These are phyloP conservation scores for Coccomyxa sp. DNA, from an alignment of 139 green algal genomes.

Conservation along the genomic window DNA sequence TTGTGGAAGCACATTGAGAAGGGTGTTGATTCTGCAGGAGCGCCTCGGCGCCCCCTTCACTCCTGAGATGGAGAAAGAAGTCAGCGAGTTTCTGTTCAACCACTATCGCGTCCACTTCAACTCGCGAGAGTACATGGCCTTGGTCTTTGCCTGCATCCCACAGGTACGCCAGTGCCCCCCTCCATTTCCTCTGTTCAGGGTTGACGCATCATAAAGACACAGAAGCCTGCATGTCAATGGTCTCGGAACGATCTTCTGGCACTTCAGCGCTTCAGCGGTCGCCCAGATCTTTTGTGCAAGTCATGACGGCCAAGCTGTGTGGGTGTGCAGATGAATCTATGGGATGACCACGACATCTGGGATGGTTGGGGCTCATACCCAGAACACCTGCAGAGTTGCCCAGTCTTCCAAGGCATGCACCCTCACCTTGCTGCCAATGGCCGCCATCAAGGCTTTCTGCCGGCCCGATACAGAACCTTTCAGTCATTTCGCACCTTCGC, in stretches of 20 bases:
- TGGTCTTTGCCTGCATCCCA: conserved; percentile 38
- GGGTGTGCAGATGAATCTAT: conserved; percentile 21
- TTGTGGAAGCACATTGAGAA: background rate
- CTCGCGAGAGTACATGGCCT: background rate
- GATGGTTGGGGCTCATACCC: conserved; percentile 63
- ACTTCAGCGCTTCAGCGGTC: background rate
- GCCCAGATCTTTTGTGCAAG: background rate
- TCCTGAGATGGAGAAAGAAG: conserved; percentile 16
- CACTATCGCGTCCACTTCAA: conserved; percentile 38
- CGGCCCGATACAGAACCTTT: too few relatives aligned
- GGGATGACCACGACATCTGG: conserved; percentile 74
- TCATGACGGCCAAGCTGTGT: background rate
- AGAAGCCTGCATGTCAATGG: background rate
- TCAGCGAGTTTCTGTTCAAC: conserved; percentile 27
- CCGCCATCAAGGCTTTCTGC: too few relatives aligned
- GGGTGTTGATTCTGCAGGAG: background rate
- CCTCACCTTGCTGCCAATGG: background rate
- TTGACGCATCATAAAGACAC: background rate
- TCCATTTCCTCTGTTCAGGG: background rate
- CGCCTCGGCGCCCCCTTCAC: conserved; percentile 12
- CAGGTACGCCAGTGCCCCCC: conserved; percentile 1
- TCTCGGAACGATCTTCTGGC: background rate
- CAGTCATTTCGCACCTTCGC: background rate
- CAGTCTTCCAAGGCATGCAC: conserved; percentile 46
- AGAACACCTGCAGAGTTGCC: conserved; percentile 37